These are phyloP conservation scores for Collybia sordida DNA, from an alignment of 768 basidiomycete species.

Conservation along the genomic window DNA sequence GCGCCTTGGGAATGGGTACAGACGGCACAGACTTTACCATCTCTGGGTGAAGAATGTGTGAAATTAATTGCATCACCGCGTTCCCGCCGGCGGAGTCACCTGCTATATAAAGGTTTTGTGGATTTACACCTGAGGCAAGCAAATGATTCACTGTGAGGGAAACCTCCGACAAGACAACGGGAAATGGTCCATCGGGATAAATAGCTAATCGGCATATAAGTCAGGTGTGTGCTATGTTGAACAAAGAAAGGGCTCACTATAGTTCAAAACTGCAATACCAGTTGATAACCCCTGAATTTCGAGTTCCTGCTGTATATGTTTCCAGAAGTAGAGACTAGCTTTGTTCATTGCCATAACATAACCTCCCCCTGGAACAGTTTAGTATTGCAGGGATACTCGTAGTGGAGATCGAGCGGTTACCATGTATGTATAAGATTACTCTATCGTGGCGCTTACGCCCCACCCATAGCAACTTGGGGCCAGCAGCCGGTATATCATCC, in stretches of 20 bases:
- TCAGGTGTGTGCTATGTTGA: not conserved
- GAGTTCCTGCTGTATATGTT: slow-evolving; percentile 24
- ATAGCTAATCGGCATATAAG: slow-evolving; percentile 19
- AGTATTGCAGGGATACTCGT: not conserved
- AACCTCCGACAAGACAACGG: slow-evolving; percentile 31
- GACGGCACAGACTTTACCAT: slow-evolving; percentile 20
- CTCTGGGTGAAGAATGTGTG: slow-evolving; percentile 34
- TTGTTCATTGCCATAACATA: slow-evolving; percentile 24
- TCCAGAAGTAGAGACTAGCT: slow-evolving; percentile 24
- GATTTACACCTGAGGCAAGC: slow-evolving; percentile 24
- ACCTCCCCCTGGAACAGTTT: slow-evolving; percentile 26
- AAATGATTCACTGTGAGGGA: slow-evolving; percentile 30
- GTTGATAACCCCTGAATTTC: slow-evolving; percentile 11
- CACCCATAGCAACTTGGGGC: slow-evolving; percentile 29
- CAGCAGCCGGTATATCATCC: slow-evolving; percentile 13
- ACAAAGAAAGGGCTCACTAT: slow-evolving; percentile 21
- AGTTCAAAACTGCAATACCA: slow-evolving; percentile 29
- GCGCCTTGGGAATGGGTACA: slow-evolving; percentile 17
- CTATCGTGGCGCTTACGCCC: slow-evolving; percentile 26
- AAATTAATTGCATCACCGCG: slow-evolving; percentile 33
- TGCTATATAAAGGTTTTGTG: slow-evolving; percentile 30
- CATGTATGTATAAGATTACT: slow-evolving; percentile 32
- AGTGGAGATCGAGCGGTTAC: slow-evolving; percentile 11
- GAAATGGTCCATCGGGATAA: slow-evolving; percentile 32
- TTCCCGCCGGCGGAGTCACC: slow-evolving; percentile 42